phyloP scores from a whole-genome alignment of 345 rosid genomes.

The Aquilaria malaccensis region DNA sequence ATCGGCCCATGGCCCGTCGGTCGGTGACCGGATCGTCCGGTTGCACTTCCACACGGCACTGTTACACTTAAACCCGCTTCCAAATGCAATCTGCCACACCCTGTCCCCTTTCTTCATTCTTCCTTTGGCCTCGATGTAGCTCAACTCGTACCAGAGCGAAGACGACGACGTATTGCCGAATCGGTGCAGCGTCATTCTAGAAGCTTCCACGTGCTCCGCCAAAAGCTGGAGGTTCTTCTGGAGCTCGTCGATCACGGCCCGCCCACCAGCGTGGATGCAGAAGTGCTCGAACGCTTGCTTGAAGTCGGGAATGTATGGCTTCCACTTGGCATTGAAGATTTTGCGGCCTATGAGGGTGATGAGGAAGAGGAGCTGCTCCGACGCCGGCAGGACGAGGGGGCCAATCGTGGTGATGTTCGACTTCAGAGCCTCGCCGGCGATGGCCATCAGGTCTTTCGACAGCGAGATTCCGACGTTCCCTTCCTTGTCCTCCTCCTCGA shows the following conservation, averaged over 20 bases:
- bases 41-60: conserved; percentile 91
- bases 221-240: conserved; percentile 70
- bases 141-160: conserved; percentile 72
- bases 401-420: conserved; percentile 77
- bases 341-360: conserved; percentile 52
- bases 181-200: conserved; percentile 74
- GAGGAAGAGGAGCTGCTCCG: conserved; percentile 67
- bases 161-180: conserved; percentile 93
- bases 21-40: conserved; percentile 43
- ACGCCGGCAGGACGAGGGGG: conserved; percentile 68
- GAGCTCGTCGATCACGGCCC: conserved; percentile 78
- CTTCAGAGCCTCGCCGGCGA: conserved; percentile 75
- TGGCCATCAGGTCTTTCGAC: conserved; percentile 74
- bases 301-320: conserved; percentile 82
- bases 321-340: conserved; percentile 56
- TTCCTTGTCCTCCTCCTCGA: conserved; percentile 63
- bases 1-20: conserved; percentile 67
- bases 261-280: conserved; percentile 91
- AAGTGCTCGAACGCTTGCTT: conserved; percentile 86
- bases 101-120: conserved; percentile 61
- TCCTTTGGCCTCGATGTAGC: conserved; percentile 75
- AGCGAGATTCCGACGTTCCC: conserved; percentile 55
- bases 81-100: conserved; percentile 85
- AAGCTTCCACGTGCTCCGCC: conserved; percentile 72
- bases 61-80: conserved; percentile 92